Conservation (phyloP, 2,329 filamentous ascomycete species). For the Xylaria sp. region DNA sequence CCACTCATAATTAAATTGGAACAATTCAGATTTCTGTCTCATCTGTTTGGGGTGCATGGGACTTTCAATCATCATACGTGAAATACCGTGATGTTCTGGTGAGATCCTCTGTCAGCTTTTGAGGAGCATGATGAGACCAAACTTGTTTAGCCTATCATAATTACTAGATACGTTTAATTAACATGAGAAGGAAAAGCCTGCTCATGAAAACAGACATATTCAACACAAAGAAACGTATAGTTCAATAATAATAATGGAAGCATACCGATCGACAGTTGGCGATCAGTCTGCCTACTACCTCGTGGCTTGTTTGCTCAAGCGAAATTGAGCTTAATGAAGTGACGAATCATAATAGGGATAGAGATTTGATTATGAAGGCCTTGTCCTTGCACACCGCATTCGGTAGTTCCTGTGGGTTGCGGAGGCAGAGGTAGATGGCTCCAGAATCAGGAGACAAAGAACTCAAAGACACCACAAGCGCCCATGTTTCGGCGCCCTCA, state of each 20-base stretch:
- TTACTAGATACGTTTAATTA: no score
- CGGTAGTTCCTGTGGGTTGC: neutral
- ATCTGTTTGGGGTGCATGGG: no score
- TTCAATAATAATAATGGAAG: neutral
- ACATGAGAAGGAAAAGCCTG: no score
- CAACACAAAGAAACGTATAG: neutral
- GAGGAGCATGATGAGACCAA: no score
- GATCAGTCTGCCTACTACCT: neutral
- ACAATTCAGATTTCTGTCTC: no score
- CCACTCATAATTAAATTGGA: no score
- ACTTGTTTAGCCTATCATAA: no score
- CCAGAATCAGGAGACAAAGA: neutral
- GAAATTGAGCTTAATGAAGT: no score
- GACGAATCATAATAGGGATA: neutral
- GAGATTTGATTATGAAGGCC: neutral
- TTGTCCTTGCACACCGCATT: neutral
- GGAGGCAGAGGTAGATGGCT: neutral
- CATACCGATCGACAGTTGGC: neutral
- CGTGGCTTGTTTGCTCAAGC: neutral
- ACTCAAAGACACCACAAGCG: neutral
- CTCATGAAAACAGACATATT: no score
- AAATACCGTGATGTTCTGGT: no score
- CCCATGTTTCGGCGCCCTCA: neutral
- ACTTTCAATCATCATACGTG: no score
- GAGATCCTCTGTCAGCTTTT: no score